Evolutionary conservation across 2,329 filamentous ascomycete genomes (phyloP), one percentile per base, ranked within the genome.

Genomic region (Aspergillus sp.): DNA sequence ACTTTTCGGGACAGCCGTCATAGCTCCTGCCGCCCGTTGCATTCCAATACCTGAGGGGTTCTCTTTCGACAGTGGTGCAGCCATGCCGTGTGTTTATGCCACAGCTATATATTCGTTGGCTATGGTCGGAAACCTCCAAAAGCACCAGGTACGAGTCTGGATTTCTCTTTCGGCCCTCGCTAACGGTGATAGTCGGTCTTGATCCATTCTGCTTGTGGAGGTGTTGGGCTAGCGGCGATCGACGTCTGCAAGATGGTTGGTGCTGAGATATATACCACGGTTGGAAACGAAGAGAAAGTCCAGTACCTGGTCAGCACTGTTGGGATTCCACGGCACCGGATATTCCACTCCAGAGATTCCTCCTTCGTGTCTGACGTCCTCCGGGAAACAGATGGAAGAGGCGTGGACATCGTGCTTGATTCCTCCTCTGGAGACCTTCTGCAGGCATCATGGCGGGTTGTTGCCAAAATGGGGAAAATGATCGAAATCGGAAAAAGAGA

Each of bases 391-490:
- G 14, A 13, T 3, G 41, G 36, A 3, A 26, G 26, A 4, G 47
- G 48, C 2, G 44, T 52, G 1, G 42, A 52, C 19, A n/a, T 52
- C 1, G 44, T 52, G 4, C 32, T 54, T 1, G 51, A 52, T 26
- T 45, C 45, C 0, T 17, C 49, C 4, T 27, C 46, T 2, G 50
- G 48, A 0, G 37, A 46, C 10, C 34, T 48, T 13, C 31, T 55
- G 0, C 39, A 41, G 8, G 47, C 47, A 3, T 47, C 47, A 1
- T 55, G 51, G 51, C 20, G 41, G 20, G 53, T 48, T 19, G 47
- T 53, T 5, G 49, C 52, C 0, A 33, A 41, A 4, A 45, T 45
- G 20, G 52, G 52, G 0, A 44, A 35, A 4, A 39, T 51, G 42
- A 32, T 49, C 10, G 48, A 49, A 19, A 26, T 50, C 4, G 48